Evolutionary conservation across 2,329 filamentous ascomycete species (phyloP).

Genomic region (Aurifilum marmelostoma): DNA sequence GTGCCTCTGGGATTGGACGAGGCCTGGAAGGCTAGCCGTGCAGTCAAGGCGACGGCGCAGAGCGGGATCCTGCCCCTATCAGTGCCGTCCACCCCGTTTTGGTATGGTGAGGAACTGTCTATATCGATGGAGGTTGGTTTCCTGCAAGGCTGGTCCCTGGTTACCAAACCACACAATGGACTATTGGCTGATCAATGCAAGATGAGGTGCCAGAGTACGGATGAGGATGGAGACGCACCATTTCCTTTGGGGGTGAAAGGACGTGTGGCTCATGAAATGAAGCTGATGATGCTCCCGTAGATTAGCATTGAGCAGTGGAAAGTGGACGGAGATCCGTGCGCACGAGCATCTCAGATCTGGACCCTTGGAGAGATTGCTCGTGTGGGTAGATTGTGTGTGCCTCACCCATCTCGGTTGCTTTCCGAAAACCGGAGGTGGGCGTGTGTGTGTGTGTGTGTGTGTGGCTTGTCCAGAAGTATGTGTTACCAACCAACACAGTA

Average conservation of each 20-base stretch:
- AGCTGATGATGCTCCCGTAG: constrained; percentile 1
- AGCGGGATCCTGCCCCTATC: constrained; percentile 24
- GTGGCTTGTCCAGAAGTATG: background rate
- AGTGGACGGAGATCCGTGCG: background rate
- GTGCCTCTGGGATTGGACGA: constrained; percentile 10
- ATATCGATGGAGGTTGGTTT: constrained; percentile 10
- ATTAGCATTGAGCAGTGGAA: background rate
- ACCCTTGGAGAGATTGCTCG: background rate
- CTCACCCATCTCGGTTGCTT: background rate
- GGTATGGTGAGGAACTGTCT: constrained; percentile 16
- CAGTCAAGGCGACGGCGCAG: constrained; percentile 22
- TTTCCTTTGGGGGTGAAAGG: constrained; percentile 19
- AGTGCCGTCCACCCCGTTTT: constrained; percentile 13
- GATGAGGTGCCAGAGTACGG: background rate
- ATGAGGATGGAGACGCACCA: constrained; percentile 16
- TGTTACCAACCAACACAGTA: background rate
- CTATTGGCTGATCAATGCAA: constrained; percentile 22
- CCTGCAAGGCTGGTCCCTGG: constrained; percentile 25
- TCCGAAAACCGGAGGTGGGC: background rate
- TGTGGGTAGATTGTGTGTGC: too few species aligned
- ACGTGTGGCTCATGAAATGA: constrained; percentile 19
- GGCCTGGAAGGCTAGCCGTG: constrained; percentile 10
- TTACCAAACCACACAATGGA: constrained; percentile 19
- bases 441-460: background rate
- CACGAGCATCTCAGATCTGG: background rate